Base-by-base conservation (phyloP, 805 yeast species). In the Kodamaea kakaduensis region DNA sequence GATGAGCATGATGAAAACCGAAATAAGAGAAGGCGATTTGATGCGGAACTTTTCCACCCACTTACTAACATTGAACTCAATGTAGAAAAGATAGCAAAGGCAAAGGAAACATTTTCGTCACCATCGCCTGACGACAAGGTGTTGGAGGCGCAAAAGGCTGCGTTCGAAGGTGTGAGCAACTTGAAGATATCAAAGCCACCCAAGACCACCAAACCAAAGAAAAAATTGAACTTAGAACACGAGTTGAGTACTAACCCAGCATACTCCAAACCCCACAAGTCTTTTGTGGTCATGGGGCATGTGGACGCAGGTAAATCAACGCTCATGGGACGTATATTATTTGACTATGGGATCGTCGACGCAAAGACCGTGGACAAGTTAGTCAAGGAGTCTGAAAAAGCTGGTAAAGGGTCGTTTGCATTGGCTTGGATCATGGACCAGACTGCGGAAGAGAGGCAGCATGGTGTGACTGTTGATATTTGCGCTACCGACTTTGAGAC, bases 241-340 rank as follows among this genome's bases (percentile, higher is more conserved):
- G 73, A 70, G 45, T 43, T 74, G 17, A 34, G 51, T 3, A 45
- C 54, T 7, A 61, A 64, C 44, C 35, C 52, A 8, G 38, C 48
- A 5, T 61, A 51, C 41, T 32, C 44, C 23, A 78, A 78, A 46
- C 83, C 84, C 2, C 72, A 67, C 36, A 59, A 79, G 32, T 74
- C 83, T n/a, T 82, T 82, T 48, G 88, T 84, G 21, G 87, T 84
- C 3, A 81, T 84, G 45, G 93, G 94, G 8, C 94, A 84, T 55
- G 90, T 84, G 5, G 94, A 84, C 56, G 85, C 90, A 0, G 94
- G 94, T 10, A 84, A 84, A 50, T 81, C 88, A 2, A 84, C 94
- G 1, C 64, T 84, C 33, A 75, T 84, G 75, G 94, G 94, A 5
- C 59, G 93, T 31, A 54, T 84, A 24, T 55, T 84, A 25, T 78